phyloP scores from a whole-genome alignment of 139 green algal species.

The Ettlia oleoabundans region DNA sequence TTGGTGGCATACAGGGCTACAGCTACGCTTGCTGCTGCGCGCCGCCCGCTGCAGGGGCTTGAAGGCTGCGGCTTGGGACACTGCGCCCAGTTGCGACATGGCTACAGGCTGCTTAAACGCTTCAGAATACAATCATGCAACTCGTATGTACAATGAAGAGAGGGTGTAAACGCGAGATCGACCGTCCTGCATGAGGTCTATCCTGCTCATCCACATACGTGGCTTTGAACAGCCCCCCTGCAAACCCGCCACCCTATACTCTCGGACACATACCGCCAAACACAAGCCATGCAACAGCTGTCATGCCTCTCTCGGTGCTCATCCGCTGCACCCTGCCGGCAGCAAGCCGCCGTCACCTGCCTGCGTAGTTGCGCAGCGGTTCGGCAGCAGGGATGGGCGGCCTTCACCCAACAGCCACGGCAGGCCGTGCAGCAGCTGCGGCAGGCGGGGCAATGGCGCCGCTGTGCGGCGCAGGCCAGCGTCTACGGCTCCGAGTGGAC shows the following conservation, averaged over 20 bases:
- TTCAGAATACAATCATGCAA: not conserved
- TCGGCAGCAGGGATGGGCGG: not conserved
- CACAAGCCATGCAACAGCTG: too few species aligned
- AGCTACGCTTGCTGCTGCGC: not conserved
- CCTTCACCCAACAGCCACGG: not conserved
- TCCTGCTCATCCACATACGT: not conserved
- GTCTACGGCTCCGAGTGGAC: conserved; percentile 45
- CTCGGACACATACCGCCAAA: too few species aligned
- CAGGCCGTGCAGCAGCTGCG: not conserved
- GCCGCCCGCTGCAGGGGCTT: conserved; percentile 2
- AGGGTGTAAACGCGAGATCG: not conserved
- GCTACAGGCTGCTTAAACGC: not conserved
- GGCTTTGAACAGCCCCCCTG: too few species aligned
- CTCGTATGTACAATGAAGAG: not conserved
- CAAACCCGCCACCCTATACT: too few species aligned
- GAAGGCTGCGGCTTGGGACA: not conserved
- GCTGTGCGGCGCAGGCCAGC: not conserved
- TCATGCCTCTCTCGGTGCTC: too few species aligned
- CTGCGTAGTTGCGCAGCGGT: not conserved
- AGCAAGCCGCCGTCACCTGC: not conserved
- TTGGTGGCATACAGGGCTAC: not conserved
- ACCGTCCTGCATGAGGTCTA: not conserved
- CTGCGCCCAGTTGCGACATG: conserved; percentile 15
- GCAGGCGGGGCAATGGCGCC: not conserved
- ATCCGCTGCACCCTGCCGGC: not conserved